Conservation (phyloP, 2,329 filamentous ascomycete genomes). For the Verticillium longisporum region DNA sequence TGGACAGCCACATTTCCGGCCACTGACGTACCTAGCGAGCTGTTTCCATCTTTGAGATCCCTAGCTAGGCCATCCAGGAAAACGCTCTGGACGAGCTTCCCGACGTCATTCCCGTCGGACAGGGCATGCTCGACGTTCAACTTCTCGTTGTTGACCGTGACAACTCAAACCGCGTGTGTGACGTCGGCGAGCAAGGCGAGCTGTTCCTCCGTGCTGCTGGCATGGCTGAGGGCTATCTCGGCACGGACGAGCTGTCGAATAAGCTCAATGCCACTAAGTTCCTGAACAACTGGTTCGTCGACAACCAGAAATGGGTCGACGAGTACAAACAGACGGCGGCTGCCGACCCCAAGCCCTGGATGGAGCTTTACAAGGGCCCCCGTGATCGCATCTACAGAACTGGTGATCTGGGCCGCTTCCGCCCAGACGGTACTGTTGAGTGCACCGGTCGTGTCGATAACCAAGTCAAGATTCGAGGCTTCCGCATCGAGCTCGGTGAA, state of each 20-base stretch:
- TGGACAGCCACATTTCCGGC: constrained; percentile 23
- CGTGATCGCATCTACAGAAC: constrained; percentile 82
- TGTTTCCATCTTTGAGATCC: constrained; percentile 75
- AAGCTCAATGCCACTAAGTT: constrained; percentile 69
- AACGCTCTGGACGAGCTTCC: constrained; percentile 31
- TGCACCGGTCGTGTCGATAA: constrained; percentile 76
- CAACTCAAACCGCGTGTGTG: constrained; percentile 61
- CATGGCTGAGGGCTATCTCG: constrained; percentile 74
- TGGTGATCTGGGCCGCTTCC: constrained; percentile 77
- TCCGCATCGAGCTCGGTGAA: constrained; percentile 89
- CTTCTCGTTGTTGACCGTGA: constrained; percentile 73
- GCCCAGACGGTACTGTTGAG: constrained; percentile 63
- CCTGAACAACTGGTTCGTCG: constrained; percentile 78
- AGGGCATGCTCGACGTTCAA: constrained; percentile 84
- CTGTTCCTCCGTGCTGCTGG: constrained; percentile 77
- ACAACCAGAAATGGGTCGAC: constrained; percentile 62
- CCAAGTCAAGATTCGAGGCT: constrained; percentile 94
- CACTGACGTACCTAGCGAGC: constrained; percentile 34
- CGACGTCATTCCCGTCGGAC: constrained; percentile 75
- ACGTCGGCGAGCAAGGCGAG: constrained; percentile 75
- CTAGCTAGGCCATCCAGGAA: constrained; percentile 57
- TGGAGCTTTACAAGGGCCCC: constrained; percentile 70
- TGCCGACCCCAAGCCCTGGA: constrained; percentile 57
- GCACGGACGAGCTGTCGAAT: constrained; percentile 47
- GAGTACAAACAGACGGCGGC: constrained; percentile 42